phyloP scores from a whole-genome alignment of 2,329 filamentous ascomycete genomes.

The Aspergillus costaricaensis region DNA sequence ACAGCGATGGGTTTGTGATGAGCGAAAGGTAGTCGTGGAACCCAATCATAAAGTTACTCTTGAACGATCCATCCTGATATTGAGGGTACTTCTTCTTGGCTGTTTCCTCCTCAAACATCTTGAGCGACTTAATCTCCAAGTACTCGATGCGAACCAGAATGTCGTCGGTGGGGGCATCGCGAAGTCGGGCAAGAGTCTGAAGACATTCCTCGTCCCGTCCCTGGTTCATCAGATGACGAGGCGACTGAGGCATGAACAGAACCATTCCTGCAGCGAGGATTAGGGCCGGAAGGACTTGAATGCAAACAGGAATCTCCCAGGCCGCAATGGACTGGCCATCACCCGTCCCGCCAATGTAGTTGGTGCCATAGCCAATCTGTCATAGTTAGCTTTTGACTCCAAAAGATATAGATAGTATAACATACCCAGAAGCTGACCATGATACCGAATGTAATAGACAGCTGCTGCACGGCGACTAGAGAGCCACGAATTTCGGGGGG shows the following conservation, averaged over 20 bases:
- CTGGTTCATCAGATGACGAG: slow-evolving; percentile 71
- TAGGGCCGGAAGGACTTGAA: slow-evolving; percentile 69
- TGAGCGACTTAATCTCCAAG: slow-evolving; percentile 75
- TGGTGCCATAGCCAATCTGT: slow-evolving; percentile 48
- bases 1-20: slow-evolving; percentile 37
- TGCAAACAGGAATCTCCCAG: slow-evolving; percentile 72
- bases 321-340: slow-evolving; percentile 63
- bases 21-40: slow-evolving; percentile 41
- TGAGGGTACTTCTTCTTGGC: slow-evolving; percentile 68
- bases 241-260: slow-evolving; percentile 75
- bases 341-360: slow-evolving; percentile 67
- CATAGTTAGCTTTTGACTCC: background rate
- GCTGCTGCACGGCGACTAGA: slow-evolving; percentile 46
- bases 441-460: slow-evolving; percentile 49
- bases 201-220: slow-evolving; percentile 68
- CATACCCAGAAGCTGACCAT: slow-evolving; percentile 46
- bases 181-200: slow-evolving; percentile 62
- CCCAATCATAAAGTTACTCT: slow-evolving; percentile 68
- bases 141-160: slow-evolving; percentile 73
- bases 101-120: slow-evolving; percentile 70
- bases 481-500: slow-evolving; percentile 47
- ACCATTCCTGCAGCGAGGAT: slow-evolving; percentile 68
- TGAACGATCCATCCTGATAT: slow-evolving; percentile 60
- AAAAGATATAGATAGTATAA: background rate
- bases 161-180: slow-evolving; percentile 64